Evolutionary conservation across 2,329 filamentous ascomycete genomes (phyloP).

Genomic region (Trichoderma brevicompactum): DNA sequence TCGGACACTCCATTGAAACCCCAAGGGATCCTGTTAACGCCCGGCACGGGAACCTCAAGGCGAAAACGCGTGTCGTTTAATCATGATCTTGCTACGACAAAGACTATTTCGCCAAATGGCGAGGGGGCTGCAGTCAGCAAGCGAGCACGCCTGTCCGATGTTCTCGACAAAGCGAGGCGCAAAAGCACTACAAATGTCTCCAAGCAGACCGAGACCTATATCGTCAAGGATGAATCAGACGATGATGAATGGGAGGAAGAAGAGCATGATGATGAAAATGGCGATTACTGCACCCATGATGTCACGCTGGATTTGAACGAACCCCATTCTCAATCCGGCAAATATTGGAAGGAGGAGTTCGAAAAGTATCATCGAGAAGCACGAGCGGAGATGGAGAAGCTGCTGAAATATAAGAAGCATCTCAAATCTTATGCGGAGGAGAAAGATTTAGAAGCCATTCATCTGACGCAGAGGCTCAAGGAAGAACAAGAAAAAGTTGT

Average conservation of each 20-base stretch:
- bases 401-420: conserved; percentile 78
- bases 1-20: conserved; percentile 55
- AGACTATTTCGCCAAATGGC: conserved; percentile 29
- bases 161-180: conserved; percentile 49
- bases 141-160: conserved; percentile 51
- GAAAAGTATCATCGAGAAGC: conserved; percentile 74
- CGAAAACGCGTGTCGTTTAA: conserved; percentile 70
- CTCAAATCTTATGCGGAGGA: conserved; percentile 78
- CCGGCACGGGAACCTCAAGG: conserved; percentile 62
- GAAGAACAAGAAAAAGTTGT: conserved; percentile 69
- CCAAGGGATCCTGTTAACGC: conserved; percentile 65
- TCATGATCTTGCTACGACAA: conserved; percentile 49
- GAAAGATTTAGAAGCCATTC: conserved; percentile 73
- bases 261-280: conserved; percentile 57
- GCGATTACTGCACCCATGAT: conserved; percentile 52
- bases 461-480: conserved; percentile 67
- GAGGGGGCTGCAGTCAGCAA: conserved; percentile 34
- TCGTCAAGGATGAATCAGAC: conserved; percentile 39
- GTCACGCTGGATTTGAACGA: conserved; percentile 73
- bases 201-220: conserved; percentile 27
- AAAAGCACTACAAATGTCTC: conserved; percentile 39
- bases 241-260: conserved; percentile 62
- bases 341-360: conserved; percentile 81
- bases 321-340: conserved; percentile 74
- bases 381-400: conserved; percentile 73